Evolutionary conservation across 2,329 filamentous ascomycete genomes (phyloP).

Genomic region (Clonostachys rhizophaga): DNA sequence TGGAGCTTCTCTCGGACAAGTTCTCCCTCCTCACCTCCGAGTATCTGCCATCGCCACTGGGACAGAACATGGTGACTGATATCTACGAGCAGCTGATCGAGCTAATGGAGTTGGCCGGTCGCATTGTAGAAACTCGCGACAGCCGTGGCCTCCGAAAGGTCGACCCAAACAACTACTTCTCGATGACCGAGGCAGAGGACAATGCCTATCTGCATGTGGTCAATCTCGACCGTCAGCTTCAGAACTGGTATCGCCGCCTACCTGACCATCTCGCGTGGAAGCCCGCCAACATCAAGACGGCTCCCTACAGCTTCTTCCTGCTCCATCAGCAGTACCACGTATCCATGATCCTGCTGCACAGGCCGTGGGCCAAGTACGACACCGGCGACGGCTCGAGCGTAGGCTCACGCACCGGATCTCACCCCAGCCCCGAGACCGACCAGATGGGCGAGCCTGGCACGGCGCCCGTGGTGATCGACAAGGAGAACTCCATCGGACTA

Average conservation of each 20-base stretch:
- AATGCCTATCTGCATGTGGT: constrained; percentile 44
- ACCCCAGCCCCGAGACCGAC: constrained; percentile 20
- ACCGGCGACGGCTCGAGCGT: constrained; percentile 16
- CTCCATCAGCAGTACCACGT: constrained; percentile 52
- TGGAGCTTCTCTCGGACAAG: constrained; percentile 38
- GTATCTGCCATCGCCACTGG: constrained; percentile 8
- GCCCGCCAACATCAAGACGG: constrained; percentile 43
- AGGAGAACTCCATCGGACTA: constrained; percentile 13
- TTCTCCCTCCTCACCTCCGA: constrained; percentile 34
- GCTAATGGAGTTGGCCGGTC: constrained; percentile 50
- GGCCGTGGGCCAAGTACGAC: constrained; percentile 47
- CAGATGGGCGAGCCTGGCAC: constrained; percentile 7
- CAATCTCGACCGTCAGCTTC: constrained; percentile 45
- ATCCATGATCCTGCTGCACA: constrained; percentile 45
- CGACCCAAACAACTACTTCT: constrained; percentile 19
- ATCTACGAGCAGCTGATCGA: constrained; percentile 48
- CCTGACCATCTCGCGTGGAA: constrained; percentile 43
- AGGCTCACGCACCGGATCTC: constrained; percentile 12
- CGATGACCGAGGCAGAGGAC: constrained; percentile 27
- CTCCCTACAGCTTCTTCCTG: constrained; percentile 45
- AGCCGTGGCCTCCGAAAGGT: constrained; percentile 24
- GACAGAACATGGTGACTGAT: constrained; percentile 15
- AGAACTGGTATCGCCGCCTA: constrained; percentile 47
- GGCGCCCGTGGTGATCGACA: constrained; percentile 7
- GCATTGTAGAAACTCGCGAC: constrained; percentile 39